Evolutionary conservation across 225 moss, liverwort and hornwort genomes (phyloP), one percentile per base, ranked within the genome.

Genomic region (Pseudoscleropodium purum): DNA sequence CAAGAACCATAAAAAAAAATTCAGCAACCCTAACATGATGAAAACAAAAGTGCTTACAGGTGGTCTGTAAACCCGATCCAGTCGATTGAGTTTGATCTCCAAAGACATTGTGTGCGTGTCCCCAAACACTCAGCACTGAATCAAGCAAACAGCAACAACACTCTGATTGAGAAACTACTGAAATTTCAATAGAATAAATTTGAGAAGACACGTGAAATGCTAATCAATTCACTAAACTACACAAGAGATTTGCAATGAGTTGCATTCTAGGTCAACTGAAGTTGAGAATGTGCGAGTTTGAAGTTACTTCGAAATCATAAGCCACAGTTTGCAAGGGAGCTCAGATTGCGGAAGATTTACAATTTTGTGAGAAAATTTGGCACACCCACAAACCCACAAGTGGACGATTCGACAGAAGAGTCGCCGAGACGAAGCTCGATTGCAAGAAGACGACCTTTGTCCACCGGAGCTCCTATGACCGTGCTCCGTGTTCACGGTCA

Each of bases 31-130:
- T 51, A 70, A 47, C 20, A n/a, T 27, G 39, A 49, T 43, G 43
- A 75, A 64, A 34, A 47, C 8, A 82, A 9, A 73, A 67, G 43
- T 73, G 56, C 91, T 80, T 91, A 93, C 93, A 47, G 93, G 93
- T 83, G 93, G 88, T 86, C 90, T 93, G 80, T 90, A 93, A 36
- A 93, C 93, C 61, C 93, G 93, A 88, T 93, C 93, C 90, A 93
- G 49, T 68, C 93, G 93, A 74, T 88, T 88, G 17, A 93, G 69
- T 84, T 88, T 93, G 84, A 93, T 88, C 69, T 91, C 93, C 36
- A 91, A 33, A 83, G 91, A 88, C 93, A 93, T 93, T 84, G 81
- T 87, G 45, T 54, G 29, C 10, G 36, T 29, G 43, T 69, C 45
- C 20, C 24, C 54, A 41, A 79, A 74, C 68, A 49, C 81, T 80